Base-by-base conservation (phyloP, 2,329 filamentous ascomycete genomes). In the Tolypocladium inflatum region DNA sequence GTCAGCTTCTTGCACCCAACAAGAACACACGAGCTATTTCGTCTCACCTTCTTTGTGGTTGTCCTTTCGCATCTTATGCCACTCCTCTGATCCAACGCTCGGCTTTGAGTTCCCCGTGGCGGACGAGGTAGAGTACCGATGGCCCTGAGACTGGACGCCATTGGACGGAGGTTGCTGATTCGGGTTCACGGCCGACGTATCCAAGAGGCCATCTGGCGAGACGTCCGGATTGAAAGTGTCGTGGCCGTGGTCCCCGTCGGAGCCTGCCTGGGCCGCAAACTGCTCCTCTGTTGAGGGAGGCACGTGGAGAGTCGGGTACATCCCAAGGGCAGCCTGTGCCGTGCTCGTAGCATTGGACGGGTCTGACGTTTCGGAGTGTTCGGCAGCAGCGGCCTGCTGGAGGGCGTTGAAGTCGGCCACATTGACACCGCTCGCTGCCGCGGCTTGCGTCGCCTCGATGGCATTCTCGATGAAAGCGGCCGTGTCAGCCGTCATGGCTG, bases 51-150 rank as follows among this genome's bases (percentile, higher is more conserved):
- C 93, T 83, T 99, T 99, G 77, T 99, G 94, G 63, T 97, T 99
- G 68, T 97, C 93, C 71, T 96, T 94, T 61, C 94, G 86, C 67
- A 96, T 87, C 72, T 96, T 96, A 73, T 99, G 94, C 94, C 94
- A 99, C 73, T 97, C 93, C 57, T 96, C 91, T 2, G 91, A 94
- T 2, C 94, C 94, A n/a, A 97, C 94, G 8, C 87, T 84, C 9
- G 92, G 92, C 73, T 97, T 97, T 59, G 81, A 75, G 63, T 71
- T 73, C 57, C 78, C 72, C 63, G 76, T 73, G 63, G 78, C 65
- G 13, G 75, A 63, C 13, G 72, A 65, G 17, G 69, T 66, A 39
- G 72, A 68, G 63, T 74, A 78, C 61, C 70, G 65, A 63, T 64
- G 61, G 3, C 54, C 57, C 45, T 59, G 65, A 19, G 68, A 60